A percentile compares a stretch with the other conserved stretches of the same genome.
Evolutionary conservation across 768 basidiomycete species (phyloP).

Genomic region (Cytidiella melzeri): DNA sequence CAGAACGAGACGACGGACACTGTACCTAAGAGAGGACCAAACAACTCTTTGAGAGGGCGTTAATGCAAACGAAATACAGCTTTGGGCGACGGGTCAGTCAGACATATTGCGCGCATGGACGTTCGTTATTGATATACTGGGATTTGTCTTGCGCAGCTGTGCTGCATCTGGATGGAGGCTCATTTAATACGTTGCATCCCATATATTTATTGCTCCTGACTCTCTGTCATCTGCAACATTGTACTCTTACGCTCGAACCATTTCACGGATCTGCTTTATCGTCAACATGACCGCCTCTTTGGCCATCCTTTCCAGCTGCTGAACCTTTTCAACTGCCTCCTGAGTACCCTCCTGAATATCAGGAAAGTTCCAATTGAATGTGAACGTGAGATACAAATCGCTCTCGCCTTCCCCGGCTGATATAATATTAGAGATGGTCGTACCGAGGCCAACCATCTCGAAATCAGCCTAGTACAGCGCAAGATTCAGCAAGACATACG

Average conservation of each 20-base stretch:
- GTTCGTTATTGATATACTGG: too few species aligned
- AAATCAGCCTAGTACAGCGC: slow-evolving; percentile 5
- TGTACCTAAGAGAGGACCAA: neutral
- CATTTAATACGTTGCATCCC: neutral
- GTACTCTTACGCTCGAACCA: slow-evolving; percentile 1
- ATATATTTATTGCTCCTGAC: neutral
- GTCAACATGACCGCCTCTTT: neutral
- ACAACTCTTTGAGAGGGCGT: slow-evolving; percentile 3
- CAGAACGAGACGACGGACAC: slow-evolving; percentile 24
- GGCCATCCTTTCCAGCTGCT: neutral
- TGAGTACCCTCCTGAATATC: slow-evolving; percentile 4
- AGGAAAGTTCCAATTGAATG: slow-evolving; percentile 8
- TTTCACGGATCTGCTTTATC: slow-evolving; percentile 1
- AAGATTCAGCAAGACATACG: neutral
- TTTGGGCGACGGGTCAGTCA: neutral
- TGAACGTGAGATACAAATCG: slow-evolving; percentile 10
- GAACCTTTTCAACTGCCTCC: slow-evolving; percentile 2
- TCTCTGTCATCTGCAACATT: neutral
- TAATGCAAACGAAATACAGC: too few species aligned
- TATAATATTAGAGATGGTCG: slow-evolving; percentile 10
- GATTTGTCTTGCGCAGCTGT: too few species aligned
- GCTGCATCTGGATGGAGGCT: neutral
- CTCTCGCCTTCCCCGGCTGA: slow-evolving; percentile 6
- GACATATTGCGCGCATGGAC: too few species aligned
- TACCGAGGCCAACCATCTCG: slow-evolving; percentile 1